A percentile compares a stretch with the other conserved stretches of the same genome.
Conservation (phyloP, 345 rosid genomes). For the Heritiera littoralis region DNA sequence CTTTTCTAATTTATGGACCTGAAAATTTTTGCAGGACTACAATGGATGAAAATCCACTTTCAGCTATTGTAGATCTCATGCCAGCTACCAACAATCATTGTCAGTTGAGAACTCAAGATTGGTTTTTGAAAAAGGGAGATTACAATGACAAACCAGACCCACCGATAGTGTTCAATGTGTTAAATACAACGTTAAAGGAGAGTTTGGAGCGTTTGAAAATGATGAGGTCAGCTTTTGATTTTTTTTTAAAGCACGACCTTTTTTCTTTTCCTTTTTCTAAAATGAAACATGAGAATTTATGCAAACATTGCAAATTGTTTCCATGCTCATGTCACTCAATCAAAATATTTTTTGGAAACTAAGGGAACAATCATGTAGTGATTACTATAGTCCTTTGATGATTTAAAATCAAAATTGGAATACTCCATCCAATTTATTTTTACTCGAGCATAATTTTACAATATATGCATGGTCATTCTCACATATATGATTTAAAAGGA, state of each 20-base stretch:
- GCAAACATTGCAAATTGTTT: neutral
- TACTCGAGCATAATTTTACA: neutral
- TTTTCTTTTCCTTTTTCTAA: neutral
- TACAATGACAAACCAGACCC: slow-evolving; percentile 43
- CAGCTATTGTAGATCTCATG: slow-evolving; percentile 26
- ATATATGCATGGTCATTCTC: neutral
- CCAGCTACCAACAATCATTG: slow-evolving; percentile 18
- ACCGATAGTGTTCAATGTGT: slow-evolving; percentile 44
- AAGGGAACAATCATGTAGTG: neutral
- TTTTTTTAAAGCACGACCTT: neutral
- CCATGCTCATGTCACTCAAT: too few species aligned
- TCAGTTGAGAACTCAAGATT: slow-evolving; percentile 29
- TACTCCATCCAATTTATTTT: neutral
- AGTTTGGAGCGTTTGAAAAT: slow-evolving; percentile 67
- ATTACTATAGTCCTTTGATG: neutral
- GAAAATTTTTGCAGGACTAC: slow-evolving; percentile 20
- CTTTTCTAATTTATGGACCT: slow-evolving; percentile 3
- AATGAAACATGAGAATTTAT: neutral
- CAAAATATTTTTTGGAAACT: neutral
- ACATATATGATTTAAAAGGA: too few species aligned
- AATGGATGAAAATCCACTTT: slow-evolving; percentile 34
- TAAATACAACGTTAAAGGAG: slow-evolving; percentile 63
- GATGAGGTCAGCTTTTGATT: slow-evolving; percentile 50
- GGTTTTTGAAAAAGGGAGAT: slow-evolving; percentile 37
- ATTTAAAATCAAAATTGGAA: neutral